phyloP scores from a whole-genome alignment of 139 green algal species.

The Chlamydomonas sphaeroides region DNA sequence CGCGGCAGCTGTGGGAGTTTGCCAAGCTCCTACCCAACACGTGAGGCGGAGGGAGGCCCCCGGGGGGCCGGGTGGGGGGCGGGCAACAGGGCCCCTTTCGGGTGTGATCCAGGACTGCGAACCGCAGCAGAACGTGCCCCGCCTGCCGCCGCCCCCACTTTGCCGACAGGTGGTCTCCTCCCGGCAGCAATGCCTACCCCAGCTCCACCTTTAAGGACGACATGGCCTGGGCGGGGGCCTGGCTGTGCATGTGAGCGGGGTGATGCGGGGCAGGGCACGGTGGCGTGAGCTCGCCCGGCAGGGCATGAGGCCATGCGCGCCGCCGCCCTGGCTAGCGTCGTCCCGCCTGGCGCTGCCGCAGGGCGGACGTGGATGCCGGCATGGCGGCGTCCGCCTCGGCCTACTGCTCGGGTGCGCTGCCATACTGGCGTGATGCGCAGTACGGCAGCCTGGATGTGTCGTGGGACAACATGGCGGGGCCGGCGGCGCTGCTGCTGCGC shows the following conservation, averaged over 20 bases:
- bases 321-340: no score
- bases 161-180: constrained; percentile 1
- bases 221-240: constrained; percentile 20
- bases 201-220: constrained; percentile 20
- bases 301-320: no score
- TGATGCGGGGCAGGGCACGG: no score
- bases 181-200: not conserved
- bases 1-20: constrained; percentile 29
- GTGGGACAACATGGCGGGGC: not conserved
- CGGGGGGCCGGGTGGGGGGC: no score
- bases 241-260: no score
- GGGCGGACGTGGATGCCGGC: constrained; percentile 18
- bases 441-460: constrained; percentile 7
- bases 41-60: no score
- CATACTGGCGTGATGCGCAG: not conserved
- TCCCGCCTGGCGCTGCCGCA: not conserved
- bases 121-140: no score
- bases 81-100: no score
- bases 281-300: no score
- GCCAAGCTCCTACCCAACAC: constrained; percentile 1
- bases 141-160: no score
- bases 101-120: no score
- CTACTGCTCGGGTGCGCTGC: not conserved
- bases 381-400: not conserved
- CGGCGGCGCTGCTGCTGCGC: constrained; percentile 12